A percentile compares a stretch with the other conserved stretches of the same genome.
Evolutionary conservation across 2,329 filamentous ascomycete genomes (phyloP).

Genomic region (Cadophora luteo-olivacea): DNA sequence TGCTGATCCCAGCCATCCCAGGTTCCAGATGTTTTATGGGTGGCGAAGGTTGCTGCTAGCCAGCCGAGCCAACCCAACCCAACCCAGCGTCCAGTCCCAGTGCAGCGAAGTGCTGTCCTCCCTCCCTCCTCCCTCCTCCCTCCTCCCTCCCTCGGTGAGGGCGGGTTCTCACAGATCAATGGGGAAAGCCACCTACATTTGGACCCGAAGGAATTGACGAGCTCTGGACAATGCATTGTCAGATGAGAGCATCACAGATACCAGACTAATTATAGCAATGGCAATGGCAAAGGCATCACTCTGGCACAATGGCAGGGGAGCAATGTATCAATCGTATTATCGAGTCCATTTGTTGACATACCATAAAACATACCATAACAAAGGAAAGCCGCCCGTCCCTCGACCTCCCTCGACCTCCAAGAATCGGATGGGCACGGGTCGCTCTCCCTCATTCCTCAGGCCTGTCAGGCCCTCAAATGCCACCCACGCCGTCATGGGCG

Average conservation of each 20-base stretch:
- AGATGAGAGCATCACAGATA: not conserved
- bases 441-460: not conserved
- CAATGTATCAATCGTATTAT: not conserved
- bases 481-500: conserved; percentile 7
- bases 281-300: not conserved
- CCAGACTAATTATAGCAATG: not conserved
- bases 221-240: not conserved
- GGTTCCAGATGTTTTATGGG: conserved; percentile 24
- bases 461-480: not conserved
- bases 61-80: not conserved
- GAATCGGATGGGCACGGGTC: not conserved
- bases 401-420: not conserved
- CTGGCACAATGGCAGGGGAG: not conserved
- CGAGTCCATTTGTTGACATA: not conserved
- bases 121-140: too few species aligned
- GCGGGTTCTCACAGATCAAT: conserved; percentile 9
- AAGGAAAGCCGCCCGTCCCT: not conserved
- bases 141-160: conserved; percentile 6
- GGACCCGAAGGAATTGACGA: not conserved
- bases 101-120: not conserved
- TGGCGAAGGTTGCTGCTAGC: not conserved
- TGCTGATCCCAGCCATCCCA: conserved; percentile 20
- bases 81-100: not conserved
- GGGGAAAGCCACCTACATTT: not conserved
- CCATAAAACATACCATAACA: not conserved